These are phyloP conservation scores for Saccharomyces uvarum DNA, from an alignment of 1,139 yeast genomes.

Conservation along the genomic window DNA sequence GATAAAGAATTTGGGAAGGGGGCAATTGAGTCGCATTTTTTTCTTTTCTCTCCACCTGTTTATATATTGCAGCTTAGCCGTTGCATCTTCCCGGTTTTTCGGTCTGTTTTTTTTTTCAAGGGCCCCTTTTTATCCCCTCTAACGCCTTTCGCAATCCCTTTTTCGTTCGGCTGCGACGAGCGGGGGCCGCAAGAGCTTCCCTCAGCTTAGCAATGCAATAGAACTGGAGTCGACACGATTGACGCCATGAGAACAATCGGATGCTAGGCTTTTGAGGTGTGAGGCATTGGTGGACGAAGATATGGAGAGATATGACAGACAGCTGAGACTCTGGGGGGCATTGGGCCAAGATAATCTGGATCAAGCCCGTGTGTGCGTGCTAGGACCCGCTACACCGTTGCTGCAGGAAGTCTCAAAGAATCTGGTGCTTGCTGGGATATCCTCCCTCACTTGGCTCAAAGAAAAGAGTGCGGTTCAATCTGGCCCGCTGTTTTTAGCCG, in stretches of 20 bases:
- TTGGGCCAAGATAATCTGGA: slow-evolving; percentile 64
- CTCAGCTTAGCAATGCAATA: not conserved
- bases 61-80: not conserved
- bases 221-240: not conserved
- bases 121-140: slow-evolving; percentile 1
- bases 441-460: slow-evolving; percentile 50
- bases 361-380: slow-evolving; percentile 50
- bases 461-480: not conserved
- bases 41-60: not conserved
- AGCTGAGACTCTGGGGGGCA: slow-evolving; percentile 78
- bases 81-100: slow-evolving; percentile 1
- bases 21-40: not conserved
- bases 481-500: not conserved
- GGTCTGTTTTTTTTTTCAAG: not conserved
- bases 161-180: not conserved
- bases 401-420: slow-evolving; percentile 65
- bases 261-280: not conserved
- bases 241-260: not conserved
- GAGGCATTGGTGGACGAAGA: not conserved
- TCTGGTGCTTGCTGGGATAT: slow-evolving; percentile 72
- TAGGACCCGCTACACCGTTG: slow-evolving; percentile 55
- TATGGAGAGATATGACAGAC: slow-evolving; percentile 64
- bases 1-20: not conserved
- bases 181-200: not conserved
- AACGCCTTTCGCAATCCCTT: slow-evolving; percentile 1